Base-by-base conservation (phyloP, 495 filamentous ascomycete species). In the Penicillium goetzii region DNA sequence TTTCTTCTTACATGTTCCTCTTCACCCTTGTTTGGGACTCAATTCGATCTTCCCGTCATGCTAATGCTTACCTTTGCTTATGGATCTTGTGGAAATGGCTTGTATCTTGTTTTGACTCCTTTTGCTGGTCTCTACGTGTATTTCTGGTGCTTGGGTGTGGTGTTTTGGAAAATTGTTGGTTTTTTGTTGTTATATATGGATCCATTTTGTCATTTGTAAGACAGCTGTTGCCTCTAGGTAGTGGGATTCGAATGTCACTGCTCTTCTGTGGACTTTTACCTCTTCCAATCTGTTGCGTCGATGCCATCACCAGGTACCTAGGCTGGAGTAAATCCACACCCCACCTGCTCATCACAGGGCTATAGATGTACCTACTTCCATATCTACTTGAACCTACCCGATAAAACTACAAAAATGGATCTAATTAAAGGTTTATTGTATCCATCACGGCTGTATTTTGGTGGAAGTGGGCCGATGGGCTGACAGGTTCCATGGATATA, bases 81-180 rank as follows among this genome's bases (percentile, higher is more conserved):
- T 21, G 30, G 38, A 50, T 56, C 17, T 33, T 41, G 14, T 36
- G 45, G 59, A 23, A 49, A 50, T 68, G 15, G 30, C 15, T 25
- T 21, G 38, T n/a, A n/a, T 8, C 12, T 61, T 60, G 36, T 40
- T 40, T 40, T 17, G 5, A 15, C 36, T 40, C 36, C 33, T 11
- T 21, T 60, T 49, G 28, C 6, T 54, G 28, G 38, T 41, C 34
- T 32, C 34, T 12, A 25, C 50, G 25, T 61, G 38, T 57, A 28
- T 4, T 36, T 60, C 40, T 9, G 55, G 55, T 43, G 56, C 23
- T 57, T 45, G 52, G 62, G 52, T 30, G 25, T 36, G 68, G 68
- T 55, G 68, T 70, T 69, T 45, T 41, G 67, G 61, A 67, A 67
- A 64, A 60, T 64, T 11, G 26, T 14, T 14, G 45, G 45, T 28